phyloP scores from a whole-genome alignment of 257 asterid genomes.

The Solanum chiquidenum region DNA sequence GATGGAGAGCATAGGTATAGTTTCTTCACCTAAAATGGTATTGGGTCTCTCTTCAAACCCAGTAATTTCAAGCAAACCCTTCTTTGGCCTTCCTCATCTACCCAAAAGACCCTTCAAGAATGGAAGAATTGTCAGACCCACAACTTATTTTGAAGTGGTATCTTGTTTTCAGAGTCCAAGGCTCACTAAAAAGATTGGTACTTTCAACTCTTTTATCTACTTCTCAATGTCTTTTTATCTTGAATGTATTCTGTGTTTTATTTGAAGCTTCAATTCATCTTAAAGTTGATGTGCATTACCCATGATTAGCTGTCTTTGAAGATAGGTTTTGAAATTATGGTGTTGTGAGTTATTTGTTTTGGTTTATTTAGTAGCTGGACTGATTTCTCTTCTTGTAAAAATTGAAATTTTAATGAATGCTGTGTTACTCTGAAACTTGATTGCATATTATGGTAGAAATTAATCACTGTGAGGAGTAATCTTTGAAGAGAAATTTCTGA shows the following conservation, averaged over 20 bases:
- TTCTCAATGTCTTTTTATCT: background rate
- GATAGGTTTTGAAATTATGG: background rate
- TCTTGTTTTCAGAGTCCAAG: constrained; percentile 34
- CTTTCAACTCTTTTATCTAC: background rate
- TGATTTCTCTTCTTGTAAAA: background rate
- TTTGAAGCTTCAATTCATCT: background rate
- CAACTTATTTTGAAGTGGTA: constrained; percentile 23
- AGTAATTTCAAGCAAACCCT: constrained; percentile 33
- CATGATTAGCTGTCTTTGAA: background rate
- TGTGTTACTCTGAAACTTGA: background rate
- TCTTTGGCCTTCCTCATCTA: constrained; percentile 42
- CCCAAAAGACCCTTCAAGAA: constrained; percentile 20
- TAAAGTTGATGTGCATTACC: background rate
- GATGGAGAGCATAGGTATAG: constrained; percentile 62
- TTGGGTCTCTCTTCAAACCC: constrained; percentile 50
- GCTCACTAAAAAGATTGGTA: constrained; percentile 49
- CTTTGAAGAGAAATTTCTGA: background rate
- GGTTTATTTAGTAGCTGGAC: background rate
- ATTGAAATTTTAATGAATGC: background rate
- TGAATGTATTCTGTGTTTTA: background rate
- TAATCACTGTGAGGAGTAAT: background rate
- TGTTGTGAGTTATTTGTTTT: background rate
- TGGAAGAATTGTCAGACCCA: constrained; percentile 22
- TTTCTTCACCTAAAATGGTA: constrained; percentile 59
- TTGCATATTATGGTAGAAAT: background rate